phyloP scores from a whole-genome alignment of 2,329 filamentous ascomycete genomes.

The Cercospora berteroae region DNA sequence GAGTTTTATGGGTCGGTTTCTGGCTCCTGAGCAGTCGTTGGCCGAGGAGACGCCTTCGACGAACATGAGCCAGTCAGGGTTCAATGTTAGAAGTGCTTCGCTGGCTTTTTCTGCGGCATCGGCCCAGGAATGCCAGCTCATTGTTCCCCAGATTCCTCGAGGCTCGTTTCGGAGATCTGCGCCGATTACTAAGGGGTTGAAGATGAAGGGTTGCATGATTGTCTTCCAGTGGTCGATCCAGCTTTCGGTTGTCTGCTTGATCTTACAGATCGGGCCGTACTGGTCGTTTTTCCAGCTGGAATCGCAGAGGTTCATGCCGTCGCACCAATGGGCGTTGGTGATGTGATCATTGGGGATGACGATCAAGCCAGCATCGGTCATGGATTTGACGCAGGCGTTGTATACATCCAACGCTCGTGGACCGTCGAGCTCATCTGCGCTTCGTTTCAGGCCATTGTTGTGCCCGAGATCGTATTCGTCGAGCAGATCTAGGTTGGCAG shows the following conservation, averaged over 20 bases:
- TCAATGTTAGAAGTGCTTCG: constrained; percentile 59
- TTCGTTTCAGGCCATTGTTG: constrained; percentile 9
- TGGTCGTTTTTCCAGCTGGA: constrained; percentile 66
- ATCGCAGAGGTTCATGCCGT: constrained; percentile 66
- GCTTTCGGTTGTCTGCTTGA: constrained; percentile 62
- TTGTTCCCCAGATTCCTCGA: constrained; percentile 66
- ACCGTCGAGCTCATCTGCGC: constrained; percentile 36
- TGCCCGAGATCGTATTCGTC: constrained; percentile 25
- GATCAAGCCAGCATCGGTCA: constrained; percentile 62
- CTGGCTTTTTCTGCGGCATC: constrained; percentile 62
- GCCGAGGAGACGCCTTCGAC: constrained; percentile 67
- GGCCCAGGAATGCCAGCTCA: constrained; percentile 65
- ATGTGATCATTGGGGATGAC: constrained; percentile 72
- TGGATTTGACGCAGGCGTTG: constrained; percentile 55
- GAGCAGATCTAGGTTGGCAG: constrained; percentile 60
- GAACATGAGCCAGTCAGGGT: constrained; percentile 64
- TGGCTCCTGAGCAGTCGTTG: constrained; percentile 62
- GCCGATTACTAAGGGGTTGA: constrained; percentile 63
- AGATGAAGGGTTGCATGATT: constrained; percentile 59
- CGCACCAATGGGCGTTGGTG: constrained; percentile 67
- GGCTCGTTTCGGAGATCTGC: constrained; percentile 69
- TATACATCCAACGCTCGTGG: constrained; percentile 60
- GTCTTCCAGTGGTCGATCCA: constrained; percentile 66
- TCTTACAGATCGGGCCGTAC: constrained; percentile 58
- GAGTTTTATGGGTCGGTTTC: constrained; percentile 57